Evolutionary conservation across 108 stramenopile genomes (phyloP), one percentile per base, ranked within the genome.

Genomic region (Cyclotella atomus): DNA sequence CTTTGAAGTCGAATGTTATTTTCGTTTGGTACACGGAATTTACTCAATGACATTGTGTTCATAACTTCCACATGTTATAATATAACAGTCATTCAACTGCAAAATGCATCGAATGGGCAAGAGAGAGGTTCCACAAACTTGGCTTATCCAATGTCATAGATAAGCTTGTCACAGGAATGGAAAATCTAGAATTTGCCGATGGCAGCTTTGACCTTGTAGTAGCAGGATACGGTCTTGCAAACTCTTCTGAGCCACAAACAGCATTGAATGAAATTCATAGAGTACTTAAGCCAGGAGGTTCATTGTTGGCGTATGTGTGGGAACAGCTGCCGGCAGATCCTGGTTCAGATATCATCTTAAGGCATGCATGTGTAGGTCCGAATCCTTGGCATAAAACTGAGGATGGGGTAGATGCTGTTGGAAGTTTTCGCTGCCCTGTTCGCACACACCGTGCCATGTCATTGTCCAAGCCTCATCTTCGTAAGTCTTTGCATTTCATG

Each of bases 221-320:
- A 16, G 62, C 73, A 41, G 64, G 72, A 32, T 80, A 76, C 36
- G 83, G 83, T 15, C 47, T 76, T 38, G 57, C 79, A 44, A 76
- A 75, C 30, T 20, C 55, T 16, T 30, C 38, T 34, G 54, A 84
- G 44, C 73, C 73, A 14, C 52, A 70, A 70, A 32, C 21, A 47
- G 70, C 75, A 57, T 54, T 84, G 2, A 20, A 75, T 4, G 83
- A 84, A 63, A 66, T 80, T 9, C 67, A 66, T 30, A 68, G 83
- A 44, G 75, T 84, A 28, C 47, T 84, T 2, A 76, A 71, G 44
- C 79, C 79, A 65, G 83, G 83, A n/a, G 83, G 83, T 2, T 38
- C 75, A 10, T 55, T 76, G 23, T 29, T 84, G 10, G 59, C 49
- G 3, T 66, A 67, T 32, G 74, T 80, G 0, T 84, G 78, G 83